Conservation (phyloP, 1,284 basidiomycete species). For the Naganishia albida region DNA sequence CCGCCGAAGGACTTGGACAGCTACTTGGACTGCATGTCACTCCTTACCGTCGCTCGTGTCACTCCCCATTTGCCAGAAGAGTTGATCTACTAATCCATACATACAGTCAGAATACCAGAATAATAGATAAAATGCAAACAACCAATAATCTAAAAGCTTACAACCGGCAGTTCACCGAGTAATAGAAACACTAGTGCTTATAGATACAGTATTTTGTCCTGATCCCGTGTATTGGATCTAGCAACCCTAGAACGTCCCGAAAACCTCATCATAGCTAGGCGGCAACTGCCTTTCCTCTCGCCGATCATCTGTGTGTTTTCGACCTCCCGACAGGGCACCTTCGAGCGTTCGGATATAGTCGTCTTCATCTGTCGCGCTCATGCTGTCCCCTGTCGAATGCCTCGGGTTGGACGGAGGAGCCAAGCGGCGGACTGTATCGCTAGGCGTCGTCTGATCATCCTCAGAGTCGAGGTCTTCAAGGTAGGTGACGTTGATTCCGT, state of each 20-base stretch:
- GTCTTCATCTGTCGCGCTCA: constrained; percentile 18
- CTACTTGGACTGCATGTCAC: no score
- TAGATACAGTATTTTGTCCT: neutral
- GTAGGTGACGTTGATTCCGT: constrained; percentile 10
- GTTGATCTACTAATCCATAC: neutral
- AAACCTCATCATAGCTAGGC: constrained; percentile 23
- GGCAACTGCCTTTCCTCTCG: constrained; percentile 8
- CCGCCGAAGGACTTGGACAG: no score
- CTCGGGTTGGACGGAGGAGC: neutral
- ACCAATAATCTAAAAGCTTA: constrained; percentile 7
- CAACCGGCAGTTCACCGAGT: constrained; percentile 3
- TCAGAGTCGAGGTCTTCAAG: constrained; percentile 18
- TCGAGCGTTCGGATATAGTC: constrained; percentile 25
- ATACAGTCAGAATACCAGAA: neutral
- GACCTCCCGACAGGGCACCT: constrained; percentile 11
- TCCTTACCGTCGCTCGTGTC: neutral
- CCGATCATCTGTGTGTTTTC: neutral
- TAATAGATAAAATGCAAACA: neutral
- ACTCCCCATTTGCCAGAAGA: neutral
- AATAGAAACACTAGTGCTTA: constrained; percentile 19
- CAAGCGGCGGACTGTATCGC: neutral
- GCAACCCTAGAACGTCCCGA: constrained; percentile 9
- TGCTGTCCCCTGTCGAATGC: neutral
- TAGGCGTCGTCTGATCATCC: constrained; percentile 9
- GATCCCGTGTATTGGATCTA: neutral